These are phyloP conservation scores for Beauveria caledonica DNA, from an alignment of 2,329 filamentous ascomycete species.

Conservation along the genomic window DNA sequence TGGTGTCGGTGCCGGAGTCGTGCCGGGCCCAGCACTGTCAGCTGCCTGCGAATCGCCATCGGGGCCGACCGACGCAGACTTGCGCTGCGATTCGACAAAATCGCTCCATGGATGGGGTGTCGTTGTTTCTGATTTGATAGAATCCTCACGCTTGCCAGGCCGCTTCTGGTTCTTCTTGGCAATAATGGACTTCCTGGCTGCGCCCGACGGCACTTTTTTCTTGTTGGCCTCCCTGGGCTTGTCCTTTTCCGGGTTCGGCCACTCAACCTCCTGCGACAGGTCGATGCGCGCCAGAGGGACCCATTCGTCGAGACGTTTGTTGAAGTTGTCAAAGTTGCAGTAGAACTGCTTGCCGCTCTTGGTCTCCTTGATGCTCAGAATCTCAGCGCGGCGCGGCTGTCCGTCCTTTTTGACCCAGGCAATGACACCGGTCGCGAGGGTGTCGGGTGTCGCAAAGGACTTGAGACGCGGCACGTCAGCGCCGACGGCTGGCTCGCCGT, in stretches of 20 bases:
- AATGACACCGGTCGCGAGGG: slow-evolving; percentile 57
- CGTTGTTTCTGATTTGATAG: slow-evolving; percentile 42
- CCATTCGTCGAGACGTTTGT: slow-evolving; percentile 83
- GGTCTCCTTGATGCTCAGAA: slow-evolving; percentile 85
- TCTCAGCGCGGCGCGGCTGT: slow-evolving; percentile 83
- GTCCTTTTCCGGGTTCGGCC: slow-evolving; percentile 84
- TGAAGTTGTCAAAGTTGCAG: slow-evolving; percentile 97
- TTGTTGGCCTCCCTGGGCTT: slow-evolving; percentile 67
- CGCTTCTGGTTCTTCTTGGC: slow-evolving; percentile 53
- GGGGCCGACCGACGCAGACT: slow-evolving; percentile 32
- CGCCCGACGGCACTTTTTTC: slow-evolving; percentile 56
- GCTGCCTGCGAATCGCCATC: slow-evolving; percentile 39
- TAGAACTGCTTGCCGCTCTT: slow-evolving; percentile 87
- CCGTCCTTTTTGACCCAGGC: slow-evolving; percentile 63
- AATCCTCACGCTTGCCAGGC: slow-evolving; percentile 46
- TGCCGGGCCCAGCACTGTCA: slow-evolving; percentile 34
- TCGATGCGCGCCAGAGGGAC: slow-evolving; percentile 75
- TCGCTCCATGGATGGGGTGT: slow-evolving; percentile 48
- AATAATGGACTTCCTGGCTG: slow-evolving; percentile 43
- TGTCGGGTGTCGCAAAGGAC: slow-evolving; percentile 76
- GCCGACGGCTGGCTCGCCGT: slow-evolving; percentile 46
- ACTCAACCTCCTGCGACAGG: slow-evolving; percentile 85
- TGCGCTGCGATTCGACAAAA: slow-evolving; percentile 39
- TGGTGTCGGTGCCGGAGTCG: slow-evolving; percentile 40
- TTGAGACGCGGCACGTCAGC: slow-evolving; percentile 56